Evolutionary conservation across 306 rosid genomes (phyloP).

Genomic region (Medicago ruthenica): DNA sequence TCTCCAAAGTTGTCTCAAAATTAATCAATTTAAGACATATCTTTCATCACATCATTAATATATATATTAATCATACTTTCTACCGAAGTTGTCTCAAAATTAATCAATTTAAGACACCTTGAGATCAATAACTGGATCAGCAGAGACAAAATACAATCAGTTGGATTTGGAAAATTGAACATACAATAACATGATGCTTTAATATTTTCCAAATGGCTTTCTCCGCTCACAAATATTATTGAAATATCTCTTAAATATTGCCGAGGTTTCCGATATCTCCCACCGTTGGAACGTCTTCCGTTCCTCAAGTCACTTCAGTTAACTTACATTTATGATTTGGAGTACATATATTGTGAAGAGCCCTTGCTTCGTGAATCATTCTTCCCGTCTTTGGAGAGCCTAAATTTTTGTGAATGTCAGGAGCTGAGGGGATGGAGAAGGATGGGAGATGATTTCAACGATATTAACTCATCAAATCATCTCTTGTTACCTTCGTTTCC

Average conservation of each 20-base stretch:
- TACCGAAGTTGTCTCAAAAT: background rate
- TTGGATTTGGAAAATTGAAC: background rate
- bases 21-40: too few relatives aligned
- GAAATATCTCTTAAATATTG: accelerated
- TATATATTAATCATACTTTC: background rate
- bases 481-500: background rate
- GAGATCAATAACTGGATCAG: background rate
- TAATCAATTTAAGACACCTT: background rate
- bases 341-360: conserved; percentile 11
- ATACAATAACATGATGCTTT: background rate
- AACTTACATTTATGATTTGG: background rate
- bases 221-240: conserved; percentile 18
- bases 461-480: background rate
- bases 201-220: conserved; percentile 9
- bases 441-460: background rate
- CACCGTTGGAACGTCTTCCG: conserved; percentile 26
- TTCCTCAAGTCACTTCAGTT: conserved; percentile 12
- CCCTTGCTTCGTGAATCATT: background rate
- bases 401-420: background rate
- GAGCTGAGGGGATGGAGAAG: background rate
- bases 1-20: too few relatives aligned
- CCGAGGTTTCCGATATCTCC: background rate
- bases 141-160: background rate
- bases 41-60: too few relatives aligned
- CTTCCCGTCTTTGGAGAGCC: background rate